Evolutionary conservation across 139 green algal genomes (phyloP), one percentile per base, ranked within the genome.

Genomic region (Tetradesmus obliquus): DNA sequence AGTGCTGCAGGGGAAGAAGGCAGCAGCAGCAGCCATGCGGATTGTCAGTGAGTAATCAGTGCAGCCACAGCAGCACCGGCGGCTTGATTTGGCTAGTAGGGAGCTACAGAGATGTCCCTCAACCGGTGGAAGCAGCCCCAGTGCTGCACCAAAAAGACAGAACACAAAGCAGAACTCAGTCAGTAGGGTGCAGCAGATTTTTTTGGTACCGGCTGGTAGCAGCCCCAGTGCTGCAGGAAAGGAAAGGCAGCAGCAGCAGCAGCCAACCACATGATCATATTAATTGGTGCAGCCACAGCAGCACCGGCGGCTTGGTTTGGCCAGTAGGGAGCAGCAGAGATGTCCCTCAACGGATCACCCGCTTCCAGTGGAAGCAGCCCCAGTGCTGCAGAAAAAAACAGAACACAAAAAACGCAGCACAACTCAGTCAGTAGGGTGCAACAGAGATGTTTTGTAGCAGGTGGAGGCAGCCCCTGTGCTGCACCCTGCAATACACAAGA

Each of bases 91-190:
- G 10, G 79, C n/a, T 5, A 84, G 79, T 84, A 84, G 7, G 12
- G 20, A 19, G 79, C 79, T 84, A 22, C 79, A 7, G 24, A 58
- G 22, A 84, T 86, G 81, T 86, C 81, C 4, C 81, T 10, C 3
- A 86, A 4, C 1, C 53, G 81, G 81, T 86, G 51, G 17, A 86
- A 86, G 81, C 81, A 86, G 53, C 81, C 81, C 81, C 81, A 86
- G 54, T 86, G 81, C 81, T 83, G 76, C 76, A 71, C 19, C 2
- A 15, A 15, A 19, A 10, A 71, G 32, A 45, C 32, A 45, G 32
- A 45, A 45, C 32, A 45, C 32, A 45, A 45, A 9, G 57, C 57
- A 7, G 57, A 19, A 19, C 53, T 9, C 7, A 69, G 53, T 13
- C 12, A 86, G 53, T 86, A 86, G 9, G 19, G 17, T 12, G 81